Percentiles rank a stretch among this genome's conserved stretches.
phyloP scores from a whole-genome alignment of 176 grass and related monocot genomes.

The Oryza meridionalis region DNA sequence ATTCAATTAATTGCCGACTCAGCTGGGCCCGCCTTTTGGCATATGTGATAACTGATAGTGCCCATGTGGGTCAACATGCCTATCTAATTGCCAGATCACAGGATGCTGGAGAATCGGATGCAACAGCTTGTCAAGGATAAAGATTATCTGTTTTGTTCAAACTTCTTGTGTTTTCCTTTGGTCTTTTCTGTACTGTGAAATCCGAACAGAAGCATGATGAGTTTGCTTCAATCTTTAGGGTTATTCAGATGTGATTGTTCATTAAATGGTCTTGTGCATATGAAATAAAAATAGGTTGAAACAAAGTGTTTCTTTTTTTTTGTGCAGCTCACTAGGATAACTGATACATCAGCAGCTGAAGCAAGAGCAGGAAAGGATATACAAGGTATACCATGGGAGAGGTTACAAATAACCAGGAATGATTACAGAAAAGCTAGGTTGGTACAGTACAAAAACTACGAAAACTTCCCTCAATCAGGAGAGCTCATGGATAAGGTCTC shows the following conservation, averaged over 20 bases:
- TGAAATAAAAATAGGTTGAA: background rate
- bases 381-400: conserved; percentile 95
- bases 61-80: background rate
- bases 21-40: background rate
- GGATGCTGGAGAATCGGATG: background rate
- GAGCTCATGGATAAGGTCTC: conserved; percentile 77
- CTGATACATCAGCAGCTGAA: conserved; percentile 80
- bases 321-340: conserved; percentile 66
- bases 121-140: conserved; percentile 8
- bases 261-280: background rate
- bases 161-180: background rate
- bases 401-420: conserved; percentile 57
- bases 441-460: conserved; percentile 95
- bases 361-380: conserved; percentile 91
- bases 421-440: conserved; percentile 79
- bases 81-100: background rate
- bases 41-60: background rate
- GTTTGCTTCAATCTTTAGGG: background rate
- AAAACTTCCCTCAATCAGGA: conserved; percentile 75
- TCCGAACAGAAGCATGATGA: background rate
- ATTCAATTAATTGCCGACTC: conserved; percentile 14
- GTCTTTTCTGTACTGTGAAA: conserved; percentile 3
- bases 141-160: background rate
- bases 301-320: conserved; percentile 11
- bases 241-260: background rate